Percentiles rank a stretch among this genome's conserved stretches.
phyloP scores from a whole-genome alignment of 2,329 filamentous ascomycete genomes.

The Fusarium verticillioides region DNA sequence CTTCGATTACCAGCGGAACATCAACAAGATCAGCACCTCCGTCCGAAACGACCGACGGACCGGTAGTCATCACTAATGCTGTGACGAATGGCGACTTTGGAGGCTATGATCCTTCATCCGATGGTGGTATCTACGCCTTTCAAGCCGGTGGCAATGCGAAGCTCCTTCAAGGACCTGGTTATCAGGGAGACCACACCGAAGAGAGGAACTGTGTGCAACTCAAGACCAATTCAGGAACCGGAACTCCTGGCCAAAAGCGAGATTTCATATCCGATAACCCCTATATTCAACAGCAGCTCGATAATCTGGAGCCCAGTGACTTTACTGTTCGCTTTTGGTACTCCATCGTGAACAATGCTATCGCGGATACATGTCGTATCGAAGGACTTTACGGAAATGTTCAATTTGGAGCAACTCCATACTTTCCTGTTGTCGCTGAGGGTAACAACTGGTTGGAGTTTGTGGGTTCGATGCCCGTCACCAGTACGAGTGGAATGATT shows the following conservation, averaged over 20 bases:
- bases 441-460: constrained; percentile 20
- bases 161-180: constrained; percentile 30
- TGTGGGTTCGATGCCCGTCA: constrained; percentile 25
- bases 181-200: constrained; percentile 20
- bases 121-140: constrained; percentile 37
- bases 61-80: constrained; percentile 19
- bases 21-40: background rate
- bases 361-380: constrained; percentile 31
- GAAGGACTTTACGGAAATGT: constrained; percentile 33
- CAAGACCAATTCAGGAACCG: background rate
- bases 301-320: constrained; percentile 23
- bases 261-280: constrained; percentile 11
- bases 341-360: constrained; percentile 20
- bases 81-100: constrained; percentile 38
- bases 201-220: constrained; percentile 36
- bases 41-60: constrained; percentile 14
- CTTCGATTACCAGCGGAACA: background rate
- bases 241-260: constrained; percentile 1
- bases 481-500: constrained; percentile 29
- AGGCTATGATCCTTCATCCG: constrained; percentile 30
- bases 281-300: constrained; percentile 34
- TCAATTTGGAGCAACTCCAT: constrained; percentile 27
- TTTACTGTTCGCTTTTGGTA: constrained; percentile 42
- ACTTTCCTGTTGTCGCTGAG: constrained; percentile 27
- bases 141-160: constrained; percentile 19